Evolutionary conservation across 495 filamentous ascomycete species (phyloP), one percentile per base, ranked within the genome.

Genomic region (Neurospora sp.): DNA sequence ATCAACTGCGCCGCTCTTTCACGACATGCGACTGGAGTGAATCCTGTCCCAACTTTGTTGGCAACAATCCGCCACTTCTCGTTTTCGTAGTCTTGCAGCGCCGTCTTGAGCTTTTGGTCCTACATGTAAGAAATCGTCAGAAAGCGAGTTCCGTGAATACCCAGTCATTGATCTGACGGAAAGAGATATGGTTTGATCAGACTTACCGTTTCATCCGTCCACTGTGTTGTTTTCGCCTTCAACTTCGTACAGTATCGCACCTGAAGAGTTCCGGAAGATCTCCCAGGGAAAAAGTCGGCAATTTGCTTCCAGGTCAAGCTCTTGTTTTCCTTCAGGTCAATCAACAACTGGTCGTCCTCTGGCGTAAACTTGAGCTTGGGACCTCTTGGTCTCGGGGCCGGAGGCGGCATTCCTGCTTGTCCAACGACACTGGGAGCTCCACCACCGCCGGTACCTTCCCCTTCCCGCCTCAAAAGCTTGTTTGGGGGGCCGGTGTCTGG

Each of bases 231-330:
- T 83, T 96, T 96, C 10, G 92, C 92, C 81, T 96, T 97, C 73
- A 97, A 83, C 81, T 96, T 97, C 38, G 93, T 97, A 78, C 94
- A 97, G 80, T 97, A 97, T 14, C 94, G 90, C 73, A 97, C 94
- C 78, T 97, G 94, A 71, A 97, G 83, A 41, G 94, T 97, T 46
- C 93, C 93, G 39, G 91, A 94, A 53, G 92, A 93, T 69, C 94
- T 85, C 12, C 94, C 94, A 9, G 94, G 94, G 76, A 97, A 97
- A 82, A 95, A 97, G 77, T 96, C 93, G 71, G 92, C 91, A 75
- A 97, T 97, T 85, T 97, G 94, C 79, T 96, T 96, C 94, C 94
- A 97, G 10, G 94, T 94, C 76, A 97, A 86, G 75, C 91, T 91
- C 79, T 94, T 95, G 73, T 94, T 93, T 82, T 97, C 94, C 80